Base-by-base conservation (phyloP, 441 rosid species). In the Jatropha multifida region DNA sequence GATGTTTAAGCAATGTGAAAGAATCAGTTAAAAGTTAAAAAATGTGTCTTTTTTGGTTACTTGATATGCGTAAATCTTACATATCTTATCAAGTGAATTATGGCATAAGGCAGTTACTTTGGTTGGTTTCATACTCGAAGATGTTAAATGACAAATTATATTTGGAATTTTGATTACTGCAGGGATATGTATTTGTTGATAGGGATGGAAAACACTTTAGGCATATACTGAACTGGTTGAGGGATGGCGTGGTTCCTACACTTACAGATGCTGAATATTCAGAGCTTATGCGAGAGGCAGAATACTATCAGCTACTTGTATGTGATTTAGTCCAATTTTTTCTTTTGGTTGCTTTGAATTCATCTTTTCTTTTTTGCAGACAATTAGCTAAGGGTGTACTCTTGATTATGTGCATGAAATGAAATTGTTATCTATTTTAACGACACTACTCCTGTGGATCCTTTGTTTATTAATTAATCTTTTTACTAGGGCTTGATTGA, bases 131-230 rank as follows among this genome's bases (percentile, higher is more conserved):
- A 1, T 23, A 60, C 4, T 13, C 4, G 18, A 32, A 4, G 23
- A 62, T 64, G 42, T 80, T 54, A 48, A 23, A n/a, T n/a, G n/a
- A 48, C 13, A 15, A 41, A 41, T 12, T 62, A 42, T 51, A 40
- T 72, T 63, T 4, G 32, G 52, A 67, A 52, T 58, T 75, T 72
- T 74, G 23, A 76, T 68, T 75, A 46, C 58, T 83, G 78, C 88
- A 94, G 98, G 99, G 98, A 71, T 82, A 82, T 75, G 85, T 90
- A 56, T 92, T 93, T 82, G 89, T 94, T 81, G 99, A 94, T 79
- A 88, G 97, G 71, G 99, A 94, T 59, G 98, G 98, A 44, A 87
- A 87, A 72, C 90, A 89, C 80, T 95, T 95, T 74, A 86, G 99
- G 68, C 97, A 93, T 81, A 81, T 95, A 71, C 81, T 95, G 51